These are phyloP conservation scores for Aspergillus viridinutans DNA, from an alignment of 2,329 filamentous ascomycete species.

Conservation along the genomic window DNA sequence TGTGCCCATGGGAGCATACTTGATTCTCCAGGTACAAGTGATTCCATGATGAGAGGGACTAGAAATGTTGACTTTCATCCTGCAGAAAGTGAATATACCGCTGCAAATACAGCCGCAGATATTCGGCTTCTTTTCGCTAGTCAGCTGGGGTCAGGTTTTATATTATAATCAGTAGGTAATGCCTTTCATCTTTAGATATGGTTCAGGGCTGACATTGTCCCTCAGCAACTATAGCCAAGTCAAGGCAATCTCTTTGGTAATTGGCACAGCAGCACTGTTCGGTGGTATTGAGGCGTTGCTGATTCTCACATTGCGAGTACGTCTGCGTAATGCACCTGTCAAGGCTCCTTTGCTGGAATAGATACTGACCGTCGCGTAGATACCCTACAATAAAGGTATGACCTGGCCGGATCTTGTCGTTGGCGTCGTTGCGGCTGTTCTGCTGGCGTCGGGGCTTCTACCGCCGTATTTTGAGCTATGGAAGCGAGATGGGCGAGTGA, in stretches of 20 bases:
- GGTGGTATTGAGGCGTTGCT: constrained; percentile 54
- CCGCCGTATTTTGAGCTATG: constrained; percentile 60
- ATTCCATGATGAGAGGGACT: neutral
- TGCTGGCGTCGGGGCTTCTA: constrained; percentile 55
- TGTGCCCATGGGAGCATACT: constrained; percentile 51
- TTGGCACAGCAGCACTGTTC: constrained; percentile 43
- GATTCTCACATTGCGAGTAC: constrained; percentile 54
- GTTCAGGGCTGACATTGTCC: constrained; percentile 4
- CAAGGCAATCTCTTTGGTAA: constrained; percentile 44
- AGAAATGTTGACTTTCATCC: neutral
- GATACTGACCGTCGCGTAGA: constrained; percentile 31
- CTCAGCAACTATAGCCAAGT: constrained; percentile 37
- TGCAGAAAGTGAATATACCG: constrained; percentile 53
- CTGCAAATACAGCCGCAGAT: constrained; percentile 54
- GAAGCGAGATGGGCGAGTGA: constrained; percentile 57
- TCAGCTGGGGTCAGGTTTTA: constrained; percentile 51
- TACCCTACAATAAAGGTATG: constrained; percentile 52
- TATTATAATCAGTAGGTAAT: constrained; percentile 46
- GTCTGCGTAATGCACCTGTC: constrained; percentile 7
- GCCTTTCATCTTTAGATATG: neutral
- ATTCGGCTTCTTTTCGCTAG: constrained; percentile 47
- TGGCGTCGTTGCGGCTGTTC: constrained; percentile 55
- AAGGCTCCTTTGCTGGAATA: neutral
- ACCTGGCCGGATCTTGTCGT: constrained; percentile 53
- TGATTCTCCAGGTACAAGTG: constrained; percentile 44